Evolutionary conservation across 306 rosid genomes (phyloP), one percentile per base, ranked within the genome.

Genomic region (Prosopis cineraria): DNA sequence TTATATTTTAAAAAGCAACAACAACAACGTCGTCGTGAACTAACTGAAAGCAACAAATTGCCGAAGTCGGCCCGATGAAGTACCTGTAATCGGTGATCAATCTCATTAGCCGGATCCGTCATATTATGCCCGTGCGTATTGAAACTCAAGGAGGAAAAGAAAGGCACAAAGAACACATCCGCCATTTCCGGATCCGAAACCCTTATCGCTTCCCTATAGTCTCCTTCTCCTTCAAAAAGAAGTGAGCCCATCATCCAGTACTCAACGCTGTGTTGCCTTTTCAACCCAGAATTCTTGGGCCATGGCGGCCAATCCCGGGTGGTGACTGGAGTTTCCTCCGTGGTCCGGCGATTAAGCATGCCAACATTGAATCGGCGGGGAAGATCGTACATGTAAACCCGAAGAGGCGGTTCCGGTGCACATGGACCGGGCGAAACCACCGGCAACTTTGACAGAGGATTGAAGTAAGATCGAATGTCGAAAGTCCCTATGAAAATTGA

Each of bases 181-280:
- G 98, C 99, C 30, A 76, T 34, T 77, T 89, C 98, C 11, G 97
- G 98, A 91, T 95, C 94, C 72, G 75, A 88, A 80, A 93, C 98
- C 91, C 94, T 93, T 48, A 87, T 73, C 10, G 81, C 97, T 37
- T 90, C 97, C n/a, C 86, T 70, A 64, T 39, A 77, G 9, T 81
- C 90, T 1, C 60, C 78, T 14, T 25, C 83, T 10, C 79, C 88
- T 24, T 83, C 83, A 45, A 80, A 71, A 34, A 95, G 30, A 52
- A 95, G 91, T 88, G 97, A 95, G 3, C 98, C 98, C 98, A 89
- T 93, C 97, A 95, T 91, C 99, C 99, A 95, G 70, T 87, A 95
- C 94, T 93, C 99, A 6, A 91, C 91, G 72, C 98, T 95, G 70
- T 93, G 98, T 88, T 93, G 98, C 88, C 69, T 90, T 85, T 85